These are phyloP conservation scores for Monocercomonoides exilis DNA, from an alignment of 78 protist species.

Conservation along the genomic window DNA sequence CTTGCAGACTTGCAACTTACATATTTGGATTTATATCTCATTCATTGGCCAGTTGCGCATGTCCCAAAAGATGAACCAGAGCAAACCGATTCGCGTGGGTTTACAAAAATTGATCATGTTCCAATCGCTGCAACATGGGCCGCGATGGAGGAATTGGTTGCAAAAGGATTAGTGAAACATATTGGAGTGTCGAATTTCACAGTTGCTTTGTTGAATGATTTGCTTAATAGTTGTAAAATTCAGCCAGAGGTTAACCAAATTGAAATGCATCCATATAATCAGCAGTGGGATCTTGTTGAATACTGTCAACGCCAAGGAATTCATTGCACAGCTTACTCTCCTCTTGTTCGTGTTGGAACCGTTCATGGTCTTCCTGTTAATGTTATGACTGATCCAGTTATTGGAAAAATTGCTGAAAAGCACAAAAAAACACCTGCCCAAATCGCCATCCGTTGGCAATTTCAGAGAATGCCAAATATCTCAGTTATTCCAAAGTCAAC, in stretches of 20 bases:
- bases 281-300: background rate
- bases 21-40: constrained; percentile 61
- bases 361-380: background rate
- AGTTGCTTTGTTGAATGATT: background rate
- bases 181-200: constrained; percentile 24
- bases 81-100: constrained; percentile 1
- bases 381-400: background rate
- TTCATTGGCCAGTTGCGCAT: constrained; percentile 62
- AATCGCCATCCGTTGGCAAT: background rate
- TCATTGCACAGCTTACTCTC: background rate
- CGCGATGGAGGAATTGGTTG: constrained; percentile 61
- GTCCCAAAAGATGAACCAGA: background rate
- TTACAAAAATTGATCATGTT: background rate
- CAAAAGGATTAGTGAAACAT: constrained; percentile 32
- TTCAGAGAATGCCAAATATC: background rate
- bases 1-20: constrained; percentile 43
- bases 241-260: background rate
- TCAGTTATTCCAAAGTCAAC: background rate
- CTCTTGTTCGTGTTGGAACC: background rate
- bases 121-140: constrained; percentile 63
- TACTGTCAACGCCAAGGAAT: background rate
- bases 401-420: background rate
- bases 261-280: constrained; percentile 11
- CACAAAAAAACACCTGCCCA: background rate
- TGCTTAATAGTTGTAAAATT: background rate